Conservation (phyloP, 2,329 filamentous ascomycete species). For the Exophiala sp. region DNA sequence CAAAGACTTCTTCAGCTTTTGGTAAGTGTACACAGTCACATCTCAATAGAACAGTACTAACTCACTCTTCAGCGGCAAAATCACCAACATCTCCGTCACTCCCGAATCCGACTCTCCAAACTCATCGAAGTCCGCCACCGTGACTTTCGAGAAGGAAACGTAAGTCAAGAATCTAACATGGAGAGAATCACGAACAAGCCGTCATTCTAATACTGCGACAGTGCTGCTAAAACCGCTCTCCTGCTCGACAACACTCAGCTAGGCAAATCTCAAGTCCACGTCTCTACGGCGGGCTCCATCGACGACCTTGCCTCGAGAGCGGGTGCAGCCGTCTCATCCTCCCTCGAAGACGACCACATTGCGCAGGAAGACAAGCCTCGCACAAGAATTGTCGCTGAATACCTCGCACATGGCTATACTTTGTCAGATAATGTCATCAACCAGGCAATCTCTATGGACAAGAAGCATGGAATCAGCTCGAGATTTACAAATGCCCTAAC, state of each 20-base stretch:
- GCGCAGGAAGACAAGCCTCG: slow-evolving; percentile 96
- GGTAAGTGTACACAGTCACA: slow-evolving; percentile 50
- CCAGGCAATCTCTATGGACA: slow-evolving; percentile 80
- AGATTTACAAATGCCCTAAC: slow-evolving; percentile 75
- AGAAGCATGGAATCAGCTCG: slow-evolving; percentile 78
- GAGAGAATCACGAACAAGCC: background rate
- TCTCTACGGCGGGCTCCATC: slow-evolving; percentile 66
- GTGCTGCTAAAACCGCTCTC: slow-evolving; percentile 89
- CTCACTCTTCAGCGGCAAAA: slow-evolving; percentile 71
- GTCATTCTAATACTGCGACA: slow-evolving; percentile 24
- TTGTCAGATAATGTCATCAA: slow-evolving; percentile 75
- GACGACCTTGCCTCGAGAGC: slow-evolving; percentile 62
- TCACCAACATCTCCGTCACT: slow-evolving; percentile 75
- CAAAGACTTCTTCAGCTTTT: slow-evolving; percentile 88
- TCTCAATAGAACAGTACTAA: background rate
- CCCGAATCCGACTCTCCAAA: slow-evolving; percentile 52
- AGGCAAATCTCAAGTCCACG: slow-evolving; percentile 70
- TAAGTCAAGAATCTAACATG: slow-evolving; percentile 32
- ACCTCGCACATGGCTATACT: slow-evolving; percentile 90
- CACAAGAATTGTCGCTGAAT: slow-evolving; percentile 89
- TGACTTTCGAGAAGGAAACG: slow-evolving; percentile 95
- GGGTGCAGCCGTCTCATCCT: slow-evolving; percentile 51
- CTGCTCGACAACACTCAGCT: slow-evolving; percentile 97
- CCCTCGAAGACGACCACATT: slow-evolving; percentile 58
- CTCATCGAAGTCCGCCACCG: slow-evolving; percentile 76